These are phyloP conservation scores for Pleurotus djamor DNA, from an alignment of 768 basidiomycete species.

Conservation along the genomic window DNA sequence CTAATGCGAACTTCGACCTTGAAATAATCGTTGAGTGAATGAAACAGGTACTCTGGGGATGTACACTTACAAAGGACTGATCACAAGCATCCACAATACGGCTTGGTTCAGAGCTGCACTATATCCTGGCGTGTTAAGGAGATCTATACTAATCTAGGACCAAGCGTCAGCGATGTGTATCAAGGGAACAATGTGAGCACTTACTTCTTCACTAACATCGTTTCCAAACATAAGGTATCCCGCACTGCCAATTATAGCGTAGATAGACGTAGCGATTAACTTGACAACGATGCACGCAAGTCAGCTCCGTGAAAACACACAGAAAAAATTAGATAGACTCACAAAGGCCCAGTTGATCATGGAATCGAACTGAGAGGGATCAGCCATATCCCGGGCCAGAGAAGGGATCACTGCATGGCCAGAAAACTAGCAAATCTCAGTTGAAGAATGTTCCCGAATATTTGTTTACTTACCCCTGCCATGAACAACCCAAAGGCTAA, in stretches of 20 bases:
- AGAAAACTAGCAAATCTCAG: slow-evolving; percentile 54
- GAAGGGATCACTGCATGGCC: slow-evolving; percentile 94
- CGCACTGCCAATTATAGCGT: slow-evolving; percentile 67
- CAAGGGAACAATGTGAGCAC: slow-evolving; percentile 9
- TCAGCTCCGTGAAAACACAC: background rate
- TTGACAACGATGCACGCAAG: slow-evolving; percentile 20
- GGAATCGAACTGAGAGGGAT: slow-evolving; percentile 74
- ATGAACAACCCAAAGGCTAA: slow-evolving; percentile 89
- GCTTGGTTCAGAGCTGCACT: slow-evolving; percentile 67
- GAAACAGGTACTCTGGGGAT: background rate
- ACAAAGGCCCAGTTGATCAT: slow-evolving; percentile 91
- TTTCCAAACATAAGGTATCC: slow-evolving; percentile 94
- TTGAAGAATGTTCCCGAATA: background rate
- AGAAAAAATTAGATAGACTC: slow-evolving; percentile 21
- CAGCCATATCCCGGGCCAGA: slow-evolving; percentile 84
- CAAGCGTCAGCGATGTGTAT: background rate
- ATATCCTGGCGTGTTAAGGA: slow-evolving; percentile 73
- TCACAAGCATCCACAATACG: slow-evolving; percentile 85
- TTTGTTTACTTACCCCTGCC: slow-evolving; percentile 64
- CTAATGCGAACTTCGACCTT: slow-evolving; percentile 87
- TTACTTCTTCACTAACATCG: slow-evolving; percentile 76
- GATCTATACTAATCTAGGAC: slow-evolving; percentile 77
- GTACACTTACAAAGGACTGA: slow-evolving; percentile 63
- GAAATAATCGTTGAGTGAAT: slow-evolving; percentile 9
- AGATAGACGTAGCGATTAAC: slow-evolving; percentile 62